Evolutionary conservation across 306 rosid species (phyloP), one percentile per base, ranked within the genome.

Genomic region (Arachis hypogaea): DNA sequence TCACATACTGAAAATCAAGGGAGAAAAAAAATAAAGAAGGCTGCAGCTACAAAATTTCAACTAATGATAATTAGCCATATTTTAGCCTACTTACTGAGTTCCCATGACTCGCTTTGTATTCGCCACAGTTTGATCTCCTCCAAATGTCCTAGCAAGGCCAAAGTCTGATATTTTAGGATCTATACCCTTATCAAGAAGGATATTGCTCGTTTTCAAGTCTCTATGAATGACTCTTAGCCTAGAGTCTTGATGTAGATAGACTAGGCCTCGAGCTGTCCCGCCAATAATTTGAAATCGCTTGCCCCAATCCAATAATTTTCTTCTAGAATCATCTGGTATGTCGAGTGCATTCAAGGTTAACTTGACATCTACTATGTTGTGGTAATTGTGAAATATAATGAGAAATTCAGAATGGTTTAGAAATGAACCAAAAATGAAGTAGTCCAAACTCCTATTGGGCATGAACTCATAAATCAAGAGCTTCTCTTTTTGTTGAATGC

Each of bases 401-500:
- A 54, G 6, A 16, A 54, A 54, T 16, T 54, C 3, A 6, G 29
- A 8, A 55, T 7, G 59, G 5, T 55, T 55, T 16, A 22, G 38
- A 8, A 7, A 7, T 59, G 36, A 74, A 75, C 79, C 73, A 58
- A 66, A 75, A 58, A 66, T 30, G 47, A 75, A 75, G 73, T 38
- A 46, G 72, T 75, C 73, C 67, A 66, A 75, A 59, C 79, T 66
- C 10, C 11, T 58, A 47, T 75, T 75, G 4, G 7, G 59, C 73
- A 75, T 75, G 68, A 16, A 57, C 18, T 75, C 79, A 44, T 7
- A 45, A 5, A 44, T 28, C 29, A 64, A 2, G 8, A 63, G 18
- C 9, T 54, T n/a, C 18, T 7, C 80, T 9, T 9, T 36, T 10
- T 9, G 28, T 4, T 47, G 74, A 59, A 67, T 59, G 61, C 73